Evolutionary conservation across 164 flowering plant species (phyloP), one percentile per base, ranked within the genome.

Genomic region (Chloranthus sessilifolius): DNA sequence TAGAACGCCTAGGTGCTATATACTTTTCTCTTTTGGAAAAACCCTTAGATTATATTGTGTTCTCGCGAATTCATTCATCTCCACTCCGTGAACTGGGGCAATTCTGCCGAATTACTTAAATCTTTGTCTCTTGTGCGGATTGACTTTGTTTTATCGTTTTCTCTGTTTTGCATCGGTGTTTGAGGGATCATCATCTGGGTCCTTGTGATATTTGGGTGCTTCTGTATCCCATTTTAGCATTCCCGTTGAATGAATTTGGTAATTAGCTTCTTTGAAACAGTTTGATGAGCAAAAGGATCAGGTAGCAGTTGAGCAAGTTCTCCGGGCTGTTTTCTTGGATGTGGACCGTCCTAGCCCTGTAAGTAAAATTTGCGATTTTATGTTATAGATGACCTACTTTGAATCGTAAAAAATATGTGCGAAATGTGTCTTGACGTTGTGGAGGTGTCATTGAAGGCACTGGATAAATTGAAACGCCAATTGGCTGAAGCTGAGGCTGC

Each of bases 401-500:
- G 11, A 4, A 17, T 2, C 3, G 15, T 21, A 35, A n/a, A n/a
- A n/a, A n/a, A n/a, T n/a, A n/a, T n/a, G 33, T 16, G 33, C 7
- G 33, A 20, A 3, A 3, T 24, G 16, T 4, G 30, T 29, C 38
- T 25, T 34, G 15, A n/a, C 23, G n/a, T 21, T 43, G 25, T 7
- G 10, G 16, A 17, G 17, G 31, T 48, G 52, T 41, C 7, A 16
- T 22, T 28, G 7, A 19, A 91, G 98, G 85, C 90, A 39, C 15
- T 88, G 67, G 96, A 91, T 40, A 91, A 91, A 56, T 64, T 91
- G 56, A 85, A 79, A 37, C 88, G 90, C 7, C 88, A 73, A 47
- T 62, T 91, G 66, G 90, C 95, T 22, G 98, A 91, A 65, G 98
- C 98, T 20, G 98, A 91, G 53, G 88, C 92, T 35, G 92, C 79